These are phyloP conservation scores for Neoboletus magnificus DNA, from an alignment of 768 basidiomycete species.

Conservation along the genomic window DNA sequence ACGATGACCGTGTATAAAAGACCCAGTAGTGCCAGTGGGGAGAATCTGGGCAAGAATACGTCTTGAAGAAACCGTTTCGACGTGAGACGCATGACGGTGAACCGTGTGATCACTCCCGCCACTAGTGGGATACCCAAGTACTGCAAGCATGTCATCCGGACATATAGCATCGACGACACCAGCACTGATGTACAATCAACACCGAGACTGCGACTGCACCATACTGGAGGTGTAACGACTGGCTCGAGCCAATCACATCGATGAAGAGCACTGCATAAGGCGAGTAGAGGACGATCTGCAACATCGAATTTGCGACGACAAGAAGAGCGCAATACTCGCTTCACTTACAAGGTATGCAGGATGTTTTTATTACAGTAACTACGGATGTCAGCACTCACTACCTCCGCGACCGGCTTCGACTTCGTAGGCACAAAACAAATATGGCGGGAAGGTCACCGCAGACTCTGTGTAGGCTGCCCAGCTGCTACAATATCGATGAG, in stretches of 20 bases:
- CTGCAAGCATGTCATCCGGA: constrained; percentile 30
- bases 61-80: constrained; percentile 49
- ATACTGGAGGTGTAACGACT: constrained; percentile 47
- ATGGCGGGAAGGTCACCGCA: no score
- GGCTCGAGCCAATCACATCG: constrained; percentile 56
- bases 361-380: no score
- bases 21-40: constrained; percentile 67
- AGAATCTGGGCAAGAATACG: constrained; percentile 65
- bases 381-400: no score
- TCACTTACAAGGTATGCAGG: no score
- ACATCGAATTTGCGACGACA: constrained; percentile 73
- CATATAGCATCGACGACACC: neutral
- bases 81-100: constrained; percentile 43
- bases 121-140: constrained; percentile 81
- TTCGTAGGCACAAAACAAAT: no score
- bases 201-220: constrained; percentile 62
- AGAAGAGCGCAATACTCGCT: constrained; percentile 74
- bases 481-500: no score
- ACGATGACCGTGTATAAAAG: constrained; percentile 79
- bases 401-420: no score
- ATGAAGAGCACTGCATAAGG: constrained; percentile 74
- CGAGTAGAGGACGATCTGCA: constrained; percentile 70
- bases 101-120: constrained; percentile 70
- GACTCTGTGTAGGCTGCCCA: no score
- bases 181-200: constrained; percentile 54